phyloP scores from a whole-genome alignment of 768 basidiomycete genomes.

The Macrolepiota albuminosa region DNA sequence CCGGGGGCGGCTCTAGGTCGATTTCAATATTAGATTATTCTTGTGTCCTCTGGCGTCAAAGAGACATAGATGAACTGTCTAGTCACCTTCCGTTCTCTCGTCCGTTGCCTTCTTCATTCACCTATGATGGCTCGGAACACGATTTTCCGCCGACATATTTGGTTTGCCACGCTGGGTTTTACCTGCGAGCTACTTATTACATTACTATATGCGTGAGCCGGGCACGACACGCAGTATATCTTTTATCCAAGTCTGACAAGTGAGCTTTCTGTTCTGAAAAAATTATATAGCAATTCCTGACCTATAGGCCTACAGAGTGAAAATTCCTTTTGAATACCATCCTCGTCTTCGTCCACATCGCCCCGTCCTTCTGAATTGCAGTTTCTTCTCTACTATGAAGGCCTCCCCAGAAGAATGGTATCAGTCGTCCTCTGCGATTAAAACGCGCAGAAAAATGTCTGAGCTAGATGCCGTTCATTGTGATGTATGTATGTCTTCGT shows the following conservation, averaged over 20 bases:
- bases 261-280: slow-evolving; percentile 19
- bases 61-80: slow-evolving; percentile 17
- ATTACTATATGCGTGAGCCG: slow-evolving; percentile 39
- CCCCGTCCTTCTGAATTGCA: slow-evolving; percentile 41
- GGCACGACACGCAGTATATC: slow-evolving; percentile 31
- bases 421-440: slow-evolving; percentile 26
- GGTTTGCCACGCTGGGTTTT: slow-evolving; percentile 26
- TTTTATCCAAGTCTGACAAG: slow-evolving; percentile 45
- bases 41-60: slow-evolving; percentile 30
- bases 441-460: neutral
- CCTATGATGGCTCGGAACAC: slow-evolving; percentile 25
- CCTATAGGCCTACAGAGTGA: slow-evolving; percentile 30
- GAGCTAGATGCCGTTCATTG: neutral
- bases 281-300: neutral
- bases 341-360: slow-evolving; percentile 51
- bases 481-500: neutral
- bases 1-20: slow-evolving; percentile 31
- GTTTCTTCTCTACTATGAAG: slow-evolving; percentile 57
- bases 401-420: slow-evolving; percentile 63
- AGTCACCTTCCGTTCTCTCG: slow-evolving; percentile 37
- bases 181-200: slow-evolving; percentile 37
- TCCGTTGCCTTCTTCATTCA: slow-evolving; percentile 42
- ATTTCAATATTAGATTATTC: slow-evolving; percentile 26
- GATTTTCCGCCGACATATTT: slow-evolving; percentile 49
- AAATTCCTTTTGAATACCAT: slow-evolving; percentile 44